Evolutionary conservation across 495 filamentous ascomycete species (phyloP).

Genomic region (Aspergillus sclerotioniger): DNA sequence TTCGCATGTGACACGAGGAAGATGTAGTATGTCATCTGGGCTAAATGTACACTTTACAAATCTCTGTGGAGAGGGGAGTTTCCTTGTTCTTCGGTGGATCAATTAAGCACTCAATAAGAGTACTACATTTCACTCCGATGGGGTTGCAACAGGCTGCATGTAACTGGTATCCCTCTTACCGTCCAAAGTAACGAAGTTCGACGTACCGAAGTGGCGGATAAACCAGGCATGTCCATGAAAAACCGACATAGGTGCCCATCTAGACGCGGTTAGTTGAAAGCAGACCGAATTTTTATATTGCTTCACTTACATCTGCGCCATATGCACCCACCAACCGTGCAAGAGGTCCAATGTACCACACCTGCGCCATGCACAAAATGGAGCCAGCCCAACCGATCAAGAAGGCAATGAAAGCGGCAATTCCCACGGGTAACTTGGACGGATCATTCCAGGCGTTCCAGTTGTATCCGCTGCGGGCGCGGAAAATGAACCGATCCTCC

Average conservation of each 20-base stretch:
- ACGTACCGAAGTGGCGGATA: constrained; percentile 51
- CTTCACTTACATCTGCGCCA: constrained; percentile 55
- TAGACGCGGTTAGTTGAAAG: constrained; percentile 16
- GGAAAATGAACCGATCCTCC: constrained; percentile 65
- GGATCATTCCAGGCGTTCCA: constrained; percentile 62
- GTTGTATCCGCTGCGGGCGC: constrained; percentile 49
- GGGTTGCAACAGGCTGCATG: too few relatives aligned
- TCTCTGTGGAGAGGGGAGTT: too few relatives aligned
- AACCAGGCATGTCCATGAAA: constrained; percentile 46
- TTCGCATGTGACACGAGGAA: too few relatives aligned
- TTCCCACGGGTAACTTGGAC: constrained; percentile 58
- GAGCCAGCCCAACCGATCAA: constrained; percentile 69
- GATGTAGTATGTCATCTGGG: too few relatives aligned
- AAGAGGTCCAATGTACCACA: constrained; percentile 66
- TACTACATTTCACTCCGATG: too few relatives aligned
- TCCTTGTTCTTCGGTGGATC: background rate
- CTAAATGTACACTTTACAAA: too few relatives aligned
- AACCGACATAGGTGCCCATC: constrained; percentile 54
- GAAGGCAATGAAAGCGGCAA: constrained; percentile 62
- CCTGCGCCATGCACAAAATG: constrained; percentile 68
- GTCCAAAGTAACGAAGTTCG: constrained; percentile 45
- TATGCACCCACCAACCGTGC: constrained; percentile 54
- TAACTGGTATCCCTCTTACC: constrained; percentile 24
- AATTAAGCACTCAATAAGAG: background rate
- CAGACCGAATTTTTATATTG: background rate